phyloP scores from a whole-genome alignment of 2,329 filamentous ascomycete genomes.

The Aspergillus latus region DNA sequence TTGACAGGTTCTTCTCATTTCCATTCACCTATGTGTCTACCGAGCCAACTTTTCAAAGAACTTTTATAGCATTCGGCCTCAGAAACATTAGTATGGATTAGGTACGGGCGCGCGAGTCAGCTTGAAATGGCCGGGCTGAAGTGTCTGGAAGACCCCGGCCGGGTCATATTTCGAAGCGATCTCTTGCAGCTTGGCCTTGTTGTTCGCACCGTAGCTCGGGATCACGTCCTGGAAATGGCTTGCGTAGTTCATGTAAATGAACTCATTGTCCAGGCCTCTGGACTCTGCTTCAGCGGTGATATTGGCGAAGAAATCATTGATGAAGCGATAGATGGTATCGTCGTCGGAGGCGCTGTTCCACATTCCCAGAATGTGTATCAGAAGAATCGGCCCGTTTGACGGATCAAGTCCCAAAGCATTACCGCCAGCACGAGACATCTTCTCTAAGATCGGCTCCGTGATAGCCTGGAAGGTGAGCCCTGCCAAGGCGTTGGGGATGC shows the following conservation, averaged over 20 bases:
- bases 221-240: conserved; percentile 45
- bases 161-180: conserved; percentile 45
- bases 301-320: conserved; percentile 28
- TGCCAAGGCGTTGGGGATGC: conserved; percentile 1
- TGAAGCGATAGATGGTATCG: conserved; percentile 24
- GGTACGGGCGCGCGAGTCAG: conserved; percentile 21
- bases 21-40: no score
- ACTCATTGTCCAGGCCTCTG: conserved; percentile 23
- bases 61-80: neutral
- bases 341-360: conserved; percentile 37
- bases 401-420: conserved; percentile 13
- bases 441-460: conserved; percentile 28
- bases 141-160: conserved; percentile 38
- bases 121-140: conserved; percentile 49
- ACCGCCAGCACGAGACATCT: conserved; percentile 28
- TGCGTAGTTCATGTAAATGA: conserved; percentile 52
- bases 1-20: no score
- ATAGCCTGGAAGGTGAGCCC: conserved; percentile 35
- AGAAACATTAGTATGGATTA: neutral
- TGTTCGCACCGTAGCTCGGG: conserved; percentile 43
- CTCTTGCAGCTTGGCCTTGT: conserved; percentile 30
- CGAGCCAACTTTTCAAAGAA: no score
- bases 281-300: conserved; percentile 31
- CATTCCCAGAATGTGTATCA: conserved; percentile 32
- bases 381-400: neutral